Evolutionary conservation across 139 green algal genomes (phyloP).

Genomic region (Tetradesmus obliquus): DNA sequence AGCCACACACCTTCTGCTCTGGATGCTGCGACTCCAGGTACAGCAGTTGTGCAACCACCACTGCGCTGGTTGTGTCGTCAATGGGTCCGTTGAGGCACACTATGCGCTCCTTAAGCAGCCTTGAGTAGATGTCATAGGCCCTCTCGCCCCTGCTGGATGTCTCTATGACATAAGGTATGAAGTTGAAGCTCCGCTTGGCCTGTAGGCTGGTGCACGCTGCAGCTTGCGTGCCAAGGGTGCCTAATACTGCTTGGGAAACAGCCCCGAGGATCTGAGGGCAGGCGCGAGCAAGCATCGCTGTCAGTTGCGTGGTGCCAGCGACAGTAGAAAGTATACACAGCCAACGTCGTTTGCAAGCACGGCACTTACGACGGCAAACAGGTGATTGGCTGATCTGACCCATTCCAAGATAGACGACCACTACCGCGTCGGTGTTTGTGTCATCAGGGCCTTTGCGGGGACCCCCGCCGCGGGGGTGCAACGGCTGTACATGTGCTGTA

Average conservation of each 20-base stretch:
- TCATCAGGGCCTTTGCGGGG: background rate
- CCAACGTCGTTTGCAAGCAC: background rate
- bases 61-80: conserved; percentile 83
- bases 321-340: background rate
- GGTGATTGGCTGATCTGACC: background rate
- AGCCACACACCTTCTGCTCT: conserved; percentile 82
- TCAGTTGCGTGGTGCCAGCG: background rate
- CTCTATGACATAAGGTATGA: conserved; percentile 49
- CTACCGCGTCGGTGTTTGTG: background rate
- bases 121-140: conserved; percentile 95
- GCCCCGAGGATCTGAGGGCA: conserved; percentile 8
- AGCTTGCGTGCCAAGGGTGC: background rate
- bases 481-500: background rate
- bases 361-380: background rate
- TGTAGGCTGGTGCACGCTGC: conserved; percentile 5
- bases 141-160: conserved; percentile 69
- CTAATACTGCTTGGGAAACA: background rate
- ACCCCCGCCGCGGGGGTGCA: background rate
- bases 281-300: background rate
- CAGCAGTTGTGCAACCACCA: conserved; percentile 93
- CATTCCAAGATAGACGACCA: background rate
- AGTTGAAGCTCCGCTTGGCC: conserved; percentile 37
- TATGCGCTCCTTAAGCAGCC: conserved; percentile 93
- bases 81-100: conserved; percentile 90
- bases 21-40: conserved; percentile 95